phyloP scores from a whole-genome alignment of 345 rosid genomes.

The Eucalyptus regnans region DNA sequence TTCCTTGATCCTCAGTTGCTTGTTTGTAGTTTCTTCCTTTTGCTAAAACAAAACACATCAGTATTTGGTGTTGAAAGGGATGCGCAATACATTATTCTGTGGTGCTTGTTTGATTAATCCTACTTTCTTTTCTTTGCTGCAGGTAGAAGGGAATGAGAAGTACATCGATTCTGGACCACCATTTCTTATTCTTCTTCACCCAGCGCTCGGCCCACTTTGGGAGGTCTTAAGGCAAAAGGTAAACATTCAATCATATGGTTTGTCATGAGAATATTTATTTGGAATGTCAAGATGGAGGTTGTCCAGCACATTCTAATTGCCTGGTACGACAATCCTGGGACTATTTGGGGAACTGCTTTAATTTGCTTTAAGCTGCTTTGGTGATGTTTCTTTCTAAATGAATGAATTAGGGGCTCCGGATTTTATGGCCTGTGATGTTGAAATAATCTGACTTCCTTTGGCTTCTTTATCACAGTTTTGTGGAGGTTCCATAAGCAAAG shows the following conservation, averaged over 20 bases:
- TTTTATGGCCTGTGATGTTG: neutral
- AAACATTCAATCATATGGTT: neutral
- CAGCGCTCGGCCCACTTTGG: constrained; percentile 96
- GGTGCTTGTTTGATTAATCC: neutral
- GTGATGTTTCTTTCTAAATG: neutral
- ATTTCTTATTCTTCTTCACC: constrained; percentile 84
- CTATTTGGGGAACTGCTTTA: neutral
- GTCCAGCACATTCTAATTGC: neutral
- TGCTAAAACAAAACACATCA: neutral
- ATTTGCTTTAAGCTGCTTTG: neutral
- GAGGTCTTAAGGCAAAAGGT: constrained; percentile 83
- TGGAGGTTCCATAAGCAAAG: constrained; percentile 66
- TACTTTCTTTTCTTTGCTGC: neutral
- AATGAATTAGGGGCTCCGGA: neutral
- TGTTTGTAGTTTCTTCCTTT: neutral
- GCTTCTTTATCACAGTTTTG: constrained; percentile 28
- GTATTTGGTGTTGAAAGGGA: neutral
- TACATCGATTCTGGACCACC: constrained; percentile 70
- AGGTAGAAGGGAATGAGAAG: constrained; percentile 58
- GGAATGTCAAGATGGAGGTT: neutral
- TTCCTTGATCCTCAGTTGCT: neutral
- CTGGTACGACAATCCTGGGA: neutral
- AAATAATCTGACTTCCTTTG: neutral
- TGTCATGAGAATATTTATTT: neutral
- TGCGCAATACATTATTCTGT: neutral